Base-by-base conservation (phyloP, 352 stramenopile genomes). In the Pilasporangium apinafurcum region DNA sequence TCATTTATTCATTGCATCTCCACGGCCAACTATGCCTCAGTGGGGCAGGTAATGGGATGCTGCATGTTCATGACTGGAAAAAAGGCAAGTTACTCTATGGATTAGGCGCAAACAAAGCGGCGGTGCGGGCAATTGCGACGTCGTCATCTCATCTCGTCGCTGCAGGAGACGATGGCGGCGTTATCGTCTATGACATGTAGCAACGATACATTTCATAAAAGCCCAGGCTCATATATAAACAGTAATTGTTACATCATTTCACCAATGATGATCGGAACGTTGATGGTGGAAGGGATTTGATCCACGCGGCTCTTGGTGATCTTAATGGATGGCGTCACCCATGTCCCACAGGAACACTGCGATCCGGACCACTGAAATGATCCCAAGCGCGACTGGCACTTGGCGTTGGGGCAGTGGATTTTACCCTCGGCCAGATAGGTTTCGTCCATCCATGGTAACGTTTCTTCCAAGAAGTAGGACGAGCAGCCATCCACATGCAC, bases 1-100 rank as follows among this genome's bases (percentile, higher is more conserved):
- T 94, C 50, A 90, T 94, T 50, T 95, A 95, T 63, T 83, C 79
- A 24, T 37, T 95, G 7, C 55, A 84, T 8, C 25, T 92, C 22
- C 56, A 66, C 18, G 62, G 59, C 5, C 61, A 87, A 39, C 48
- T 92, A 9, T 91, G 83, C 44, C 85, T 95, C 14, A 91, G 71
- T 34, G 84, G 84, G 9, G 82, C 71, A 5, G 84, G 84, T 36
- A 85, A 91, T 36, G 84, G 84, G 18, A 91, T 87, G 70, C 68
- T 95, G 18, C 74, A 94, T 21, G 74, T 88, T 12, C 83, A 95
- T 50, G 65, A 93, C 52, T 77, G 81, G 61, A 74, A 68, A 10
- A 40, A 50, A n/a, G 82, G 78, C 8, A 70, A 64, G 29, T 52
- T 93, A 8, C 41, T 86, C 37, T 95, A 92, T 26, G 83, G 78